Evolutionary conservation across 257 asterid genomes (phyloP).

Genomic region (Petunia axillaris): DNA sequence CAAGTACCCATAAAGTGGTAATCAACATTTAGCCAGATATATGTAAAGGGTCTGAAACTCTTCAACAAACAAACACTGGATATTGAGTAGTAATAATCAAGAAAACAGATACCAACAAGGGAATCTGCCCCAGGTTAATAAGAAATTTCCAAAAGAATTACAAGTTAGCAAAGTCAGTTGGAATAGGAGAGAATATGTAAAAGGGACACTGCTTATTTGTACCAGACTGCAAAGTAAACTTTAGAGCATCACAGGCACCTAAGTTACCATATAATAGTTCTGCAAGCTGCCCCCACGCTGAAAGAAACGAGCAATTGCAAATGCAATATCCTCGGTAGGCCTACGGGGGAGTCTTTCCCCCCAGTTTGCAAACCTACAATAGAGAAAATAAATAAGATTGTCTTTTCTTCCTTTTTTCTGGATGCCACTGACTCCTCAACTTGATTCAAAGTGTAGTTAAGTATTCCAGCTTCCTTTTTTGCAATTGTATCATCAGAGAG

Average conservation of each 20-base stretch:
- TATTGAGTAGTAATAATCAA: background rate
- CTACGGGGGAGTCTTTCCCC: constrained; percentile 89
- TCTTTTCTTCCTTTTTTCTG: background rate
- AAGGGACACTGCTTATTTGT: background rate
- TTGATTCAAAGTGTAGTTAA: constrained; percentile 6
- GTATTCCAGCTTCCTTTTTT: background rate
- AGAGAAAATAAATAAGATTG: constrained; percentile 23
- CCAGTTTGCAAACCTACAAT: constrained; percentile 80
- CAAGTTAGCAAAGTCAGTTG: background rate
- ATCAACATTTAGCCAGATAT: constrained; percentile 17
- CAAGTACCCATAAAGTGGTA: background rate
- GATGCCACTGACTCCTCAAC: background rate
- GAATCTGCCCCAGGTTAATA: background rate
- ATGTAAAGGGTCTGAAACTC: background rate
- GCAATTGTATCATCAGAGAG: constrained; percentile 11
- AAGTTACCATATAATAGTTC: constrained; percentile 88
- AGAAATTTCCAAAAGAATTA: background rate
- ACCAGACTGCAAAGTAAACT: constrained; percentile 9
- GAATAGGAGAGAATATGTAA: background rate
- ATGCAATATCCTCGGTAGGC: constrained; percentile 88
- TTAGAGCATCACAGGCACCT: constrained; percentile 20
- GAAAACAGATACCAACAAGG: constrained; percentile 4
- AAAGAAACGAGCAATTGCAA: constrained; percentile 97
- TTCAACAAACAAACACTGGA: constrained; percentile 8
- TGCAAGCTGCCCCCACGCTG: constrained; percentile 95